Base-by-base conservation (phyloP, 139 green algal species). In the Coelastrella sp. region DNA sequence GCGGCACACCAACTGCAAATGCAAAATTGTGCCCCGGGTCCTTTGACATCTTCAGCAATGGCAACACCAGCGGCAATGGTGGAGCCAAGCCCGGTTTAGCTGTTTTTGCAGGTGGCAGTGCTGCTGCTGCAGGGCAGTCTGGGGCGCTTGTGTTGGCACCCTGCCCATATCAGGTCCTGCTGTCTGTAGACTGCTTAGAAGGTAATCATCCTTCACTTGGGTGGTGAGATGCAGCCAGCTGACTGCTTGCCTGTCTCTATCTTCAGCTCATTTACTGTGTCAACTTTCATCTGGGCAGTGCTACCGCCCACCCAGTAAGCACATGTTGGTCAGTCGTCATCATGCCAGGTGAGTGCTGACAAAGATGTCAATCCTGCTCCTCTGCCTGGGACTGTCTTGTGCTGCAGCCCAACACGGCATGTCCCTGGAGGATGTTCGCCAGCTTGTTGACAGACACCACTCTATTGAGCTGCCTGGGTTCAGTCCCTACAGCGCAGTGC, bases 401-500 rank as follows among this genome's bases (percentile, higher is more conserved):
- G 63, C 10, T 84, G 85, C 85, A 90, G 85, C 74, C 5, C 7
- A 19, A 7, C 85, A 59, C 19, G 85, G 73, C 24, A 61, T 83
- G 73, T 65, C 73, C 9, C 74, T 90, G 57, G 73, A 83, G 25
- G 85, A 90, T 84, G 85, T 90, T 25, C 73, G 73, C 10, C 73
- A 83, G 73, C 60, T 90, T 76, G 85, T 90, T n/a, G 73, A 83
- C 14, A 25, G 58, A 14, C 85, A 90, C 68, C 85, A 90, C n/a
- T 84, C 73, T 58, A 68, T 90, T 65, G 85, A 90, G 85, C 74
- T 90, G 73, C 85, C 85, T 8, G 85, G 85, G 15, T 90, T 90
- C 85, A 90, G 85, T 27, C 85, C 85, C 8, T 90, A 90, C 74
- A 84, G 73, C 25, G 85, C 85, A 57, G 74, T 90, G 68, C 85